Percentiles rank a stretch among this genome's conserved stretches.
These are phyloP conservation scores for Ophiostoma perfectum DNA, from an alignment of 2,329 filamentous ascomycete genomes.

Conservation along the genomic window DNA sequence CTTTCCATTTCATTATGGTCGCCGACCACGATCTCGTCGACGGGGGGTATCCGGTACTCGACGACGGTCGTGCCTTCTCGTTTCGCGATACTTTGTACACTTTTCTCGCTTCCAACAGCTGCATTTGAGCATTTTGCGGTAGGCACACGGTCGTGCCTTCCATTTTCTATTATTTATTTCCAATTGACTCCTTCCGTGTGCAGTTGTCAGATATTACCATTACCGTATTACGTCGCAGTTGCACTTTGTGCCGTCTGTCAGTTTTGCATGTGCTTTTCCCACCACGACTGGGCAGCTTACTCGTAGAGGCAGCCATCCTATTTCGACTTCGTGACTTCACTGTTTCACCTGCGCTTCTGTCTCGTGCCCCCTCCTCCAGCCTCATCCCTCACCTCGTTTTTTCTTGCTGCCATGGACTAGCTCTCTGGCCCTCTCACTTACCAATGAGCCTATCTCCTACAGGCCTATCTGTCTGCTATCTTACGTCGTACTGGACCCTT, in stretches of 20 bases:
- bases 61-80: neutral
- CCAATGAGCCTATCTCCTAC: neutral
- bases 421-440: neutral
- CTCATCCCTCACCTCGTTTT: slow-evolving; percentile 4
- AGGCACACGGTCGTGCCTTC: neutral
- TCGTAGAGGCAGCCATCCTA: neutral
- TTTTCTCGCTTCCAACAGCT: too few species aligned
- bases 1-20: slow-evolving; percentile 2
- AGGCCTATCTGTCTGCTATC: neutral
- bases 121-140: neutral
- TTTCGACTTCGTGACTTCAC: neutral
- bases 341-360: slow-evolving; percentile 4
- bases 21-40: neutral
- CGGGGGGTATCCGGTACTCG: neutral
- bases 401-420: neutral
- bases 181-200: slow-evolving; percentile 3
- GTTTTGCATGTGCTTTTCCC: neutral
- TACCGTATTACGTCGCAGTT: neutral
- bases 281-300: neutral
- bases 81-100: neutral
- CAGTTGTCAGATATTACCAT: neutral
- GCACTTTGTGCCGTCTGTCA: neutral
- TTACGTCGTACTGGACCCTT: neutral
- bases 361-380: slow-evolving; percentile 1
- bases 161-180: neutral